Evolutionary conservation across 352 stramenopile species (phyloP), one percentile per base, ranked within the genome.

Genomic region (Globisporangium paddicum): DNA sequence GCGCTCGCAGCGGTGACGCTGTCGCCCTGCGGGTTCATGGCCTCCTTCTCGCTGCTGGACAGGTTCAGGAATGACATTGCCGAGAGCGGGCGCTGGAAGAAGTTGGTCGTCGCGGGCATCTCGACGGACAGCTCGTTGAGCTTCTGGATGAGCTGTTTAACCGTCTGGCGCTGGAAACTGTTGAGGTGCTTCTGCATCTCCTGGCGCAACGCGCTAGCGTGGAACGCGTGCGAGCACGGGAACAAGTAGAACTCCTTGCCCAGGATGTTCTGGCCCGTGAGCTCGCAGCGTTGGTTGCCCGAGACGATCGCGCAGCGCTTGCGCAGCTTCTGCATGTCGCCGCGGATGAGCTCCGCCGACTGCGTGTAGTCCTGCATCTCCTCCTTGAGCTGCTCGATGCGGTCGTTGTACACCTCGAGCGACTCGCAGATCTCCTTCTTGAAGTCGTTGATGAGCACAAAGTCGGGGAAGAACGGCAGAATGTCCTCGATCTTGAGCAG

Each of bases 391-490:
- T 93, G 75, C 48, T 97, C 86, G 60, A 97, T 97, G 53, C 84
- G 84, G 60, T 94, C 80, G 65, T 95, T 95, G 71, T 97, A 97
- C 6, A 92, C 71, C 57, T 97, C 86, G 4, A 98, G 75, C 21
- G 86, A 96, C 51, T 95, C 82, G 57, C 89, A 97, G 66, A 98
- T 98, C 64, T 98, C 88, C 63, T 96, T 95, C 72, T 98, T 98
- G 68, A 98, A 98, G 52, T 95, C 83, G 66, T 98, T 96, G 61
- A 98, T 98, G 45, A 97, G 85, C 23, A 97, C 89, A 69, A 98
- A 98, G 60, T 98, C 93, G 4, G 93, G 93, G 65, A 98, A 97
- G 66, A 97, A 97, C 16, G 92, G 89, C 48, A 98, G 61, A 26
- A 98, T 95, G 56, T 98, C 93, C 62, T 98, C 91, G 52, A 98